Percentiles rank a stretch among this genome's conserved stretches.
Conservation (phyloP, 2,329 filamentous ascomycete genomes). For the Xylaria sp. region DNA sequence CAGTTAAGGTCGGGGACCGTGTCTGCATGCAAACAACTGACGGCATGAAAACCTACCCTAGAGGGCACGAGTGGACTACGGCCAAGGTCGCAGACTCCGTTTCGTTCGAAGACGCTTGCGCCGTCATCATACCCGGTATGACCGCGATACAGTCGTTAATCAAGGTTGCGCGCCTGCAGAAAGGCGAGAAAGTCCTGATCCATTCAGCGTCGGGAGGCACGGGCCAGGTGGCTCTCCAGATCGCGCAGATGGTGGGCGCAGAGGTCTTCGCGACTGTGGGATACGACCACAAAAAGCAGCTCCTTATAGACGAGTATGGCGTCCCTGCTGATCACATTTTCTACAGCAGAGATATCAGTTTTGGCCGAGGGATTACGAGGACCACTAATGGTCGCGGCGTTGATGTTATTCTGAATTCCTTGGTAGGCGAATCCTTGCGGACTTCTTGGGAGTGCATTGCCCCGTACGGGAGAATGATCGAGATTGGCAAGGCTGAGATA, state of each 20-base stretch:
- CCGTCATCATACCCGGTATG: background rate
- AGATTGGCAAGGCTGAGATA: background rate
- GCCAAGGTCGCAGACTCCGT: background rate
- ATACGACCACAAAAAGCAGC: background rate
- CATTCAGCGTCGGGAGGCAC: background rate
- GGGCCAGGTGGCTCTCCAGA: background rate
- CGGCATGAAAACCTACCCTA: slow-evolving; percentile 5
- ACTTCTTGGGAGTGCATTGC: background rate
- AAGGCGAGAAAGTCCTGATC: background rate
- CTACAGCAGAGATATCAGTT: background rate
- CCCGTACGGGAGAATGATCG: background rate
- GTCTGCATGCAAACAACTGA: slow-evolving; percentile 29
- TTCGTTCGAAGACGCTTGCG: background rate
- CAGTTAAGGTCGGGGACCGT: slow-evolving; percentile 6
- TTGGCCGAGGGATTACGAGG: background rate
- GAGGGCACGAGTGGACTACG: background rate
- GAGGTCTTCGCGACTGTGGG: background rate
- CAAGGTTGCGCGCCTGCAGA: background rate
- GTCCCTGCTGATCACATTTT: background rate
- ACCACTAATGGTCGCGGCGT: background rate
- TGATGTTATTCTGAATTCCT: background rate
- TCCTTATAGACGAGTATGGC: background rate
- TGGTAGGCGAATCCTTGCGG: background rate
- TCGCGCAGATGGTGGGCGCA: background rate
- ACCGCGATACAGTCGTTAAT: background rate